These are phyloP conservation scores for Brassica cretica DNA, from an alignment of 345 rosid genomes.

Conservation along the genomic window DNA sequence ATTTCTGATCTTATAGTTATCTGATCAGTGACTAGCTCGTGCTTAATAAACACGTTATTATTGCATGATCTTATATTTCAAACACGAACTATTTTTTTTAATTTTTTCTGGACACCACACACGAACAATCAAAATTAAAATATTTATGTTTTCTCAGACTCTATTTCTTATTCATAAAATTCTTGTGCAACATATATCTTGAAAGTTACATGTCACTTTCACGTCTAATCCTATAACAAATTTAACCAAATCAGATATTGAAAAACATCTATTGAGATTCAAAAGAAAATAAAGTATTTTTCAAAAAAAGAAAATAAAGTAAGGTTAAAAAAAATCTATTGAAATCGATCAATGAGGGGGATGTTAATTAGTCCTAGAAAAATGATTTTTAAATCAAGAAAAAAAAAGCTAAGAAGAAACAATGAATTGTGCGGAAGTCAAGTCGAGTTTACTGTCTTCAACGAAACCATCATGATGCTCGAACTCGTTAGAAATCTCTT, in stretches of 20 bases:
- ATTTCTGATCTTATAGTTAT: background rate
- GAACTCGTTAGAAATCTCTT: slow-evolving; percentile 44
- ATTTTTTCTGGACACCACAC: background rate
- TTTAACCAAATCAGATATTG: background rate
- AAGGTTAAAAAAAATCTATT: background rate
- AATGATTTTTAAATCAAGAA: slow-evolving; percentile 5
- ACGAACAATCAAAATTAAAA: background rate
- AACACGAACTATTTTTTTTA: background rate
- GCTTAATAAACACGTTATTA: background rate
- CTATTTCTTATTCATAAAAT: slow-evolving; percentile 5
- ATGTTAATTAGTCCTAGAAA: background rate
- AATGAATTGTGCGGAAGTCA: slow-evolving; percentile 54
- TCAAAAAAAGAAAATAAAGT: background rate
- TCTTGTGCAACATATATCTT: slow-evolving; percentile 5
- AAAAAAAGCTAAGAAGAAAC: slow-evolving; percentile 51
- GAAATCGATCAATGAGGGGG: background rate
- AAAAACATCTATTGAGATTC: background rate
- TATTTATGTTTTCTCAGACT: background rate
- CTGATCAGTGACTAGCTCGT: background rate
- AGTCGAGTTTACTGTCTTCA: slow-evolving; percentile 51
- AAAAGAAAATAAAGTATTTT: background rate
- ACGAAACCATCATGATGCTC: slow-evolving; percentile 44
- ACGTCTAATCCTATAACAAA: slow-evolving; percentile 20
- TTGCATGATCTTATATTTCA: background rate
- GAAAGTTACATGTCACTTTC: slow-evolving; percentile 16